A percentile compares a stretch with the other conserved stretches of the same genome.
These are phyloP conservation scores for Wickerhamomyces canadensis DNA, from an alignment of 805 yeast species.

Conservation along the genomic window DNA sequence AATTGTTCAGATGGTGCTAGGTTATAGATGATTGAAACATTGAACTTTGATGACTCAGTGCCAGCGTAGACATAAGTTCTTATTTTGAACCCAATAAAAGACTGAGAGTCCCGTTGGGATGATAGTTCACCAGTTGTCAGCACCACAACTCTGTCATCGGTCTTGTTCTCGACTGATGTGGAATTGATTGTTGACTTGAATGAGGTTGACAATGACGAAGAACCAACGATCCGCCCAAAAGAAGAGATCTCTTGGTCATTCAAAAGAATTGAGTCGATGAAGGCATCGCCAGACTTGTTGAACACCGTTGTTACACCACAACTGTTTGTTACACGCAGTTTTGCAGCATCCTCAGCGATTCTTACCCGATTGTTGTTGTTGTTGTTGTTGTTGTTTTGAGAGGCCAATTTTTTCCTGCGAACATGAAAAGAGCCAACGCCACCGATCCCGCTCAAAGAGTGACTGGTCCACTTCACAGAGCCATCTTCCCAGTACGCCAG, in stretches of 20 bases:
- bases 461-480: slow-evolving; percentile 1
- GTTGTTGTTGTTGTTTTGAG: no score
- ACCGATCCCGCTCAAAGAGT: neutral
- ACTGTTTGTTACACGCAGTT: no score
- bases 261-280: no score
- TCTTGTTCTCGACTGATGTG: neutral
- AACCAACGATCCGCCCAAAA: neutral
- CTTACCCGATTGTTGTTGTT: no score
- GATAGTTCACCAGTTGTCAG: neutral
- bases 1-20: neutral
- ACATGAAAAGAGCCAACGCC: no score
- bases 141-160: neutral
- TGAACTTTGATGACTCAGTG: slow-evolving; percentile 2
- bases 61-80: slow-evolving; percentile 5
- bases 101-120: neutral
- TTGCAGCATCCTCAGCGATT: no score
- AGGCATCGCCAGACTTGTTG: no score
- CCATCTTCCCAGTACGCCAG: slow-evolving; percentile 1
- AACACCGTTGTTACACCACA: no score
- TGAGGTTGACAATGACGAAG: neutral
- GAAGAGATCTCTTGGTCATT: no score
- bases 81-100: slow-evolving; percentile 3
- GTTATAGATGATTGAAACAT: slow-evolving; percentile 3
- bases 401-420: no score
- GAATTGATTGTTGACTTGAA: neutral